Base-by-base conservation (phyloP, 192 early-diverging fungal genomes). In the Spizellomyces sp. region DNA sequence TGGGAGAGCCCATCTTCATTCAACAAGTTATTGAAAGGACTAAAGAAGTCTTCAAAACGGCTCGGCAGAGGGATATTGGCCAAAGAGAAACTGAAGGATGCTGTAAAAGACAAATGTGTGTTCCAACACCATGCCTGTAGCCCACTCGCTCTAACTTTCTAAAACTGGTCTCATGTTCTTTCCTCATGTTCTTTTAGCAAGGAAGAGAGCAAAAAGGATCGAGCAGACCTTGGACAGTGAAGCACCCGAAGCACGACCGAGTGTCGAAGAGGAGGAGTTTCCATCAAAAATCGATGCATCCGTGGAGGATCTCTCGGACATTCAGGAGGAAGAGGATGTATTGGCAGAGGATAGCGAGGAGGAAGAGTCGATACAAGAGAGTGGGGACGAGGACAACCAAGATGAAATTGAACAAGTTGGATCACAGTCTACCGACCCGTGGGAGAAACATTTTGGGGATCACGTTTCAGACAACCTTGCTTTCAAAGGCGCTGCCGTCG, bases 21-120 rank as follows among this genome's bases (percentile, higher is more conserved):
- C 73, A 84, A 78, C 71, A 83, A 83, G 54, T 71, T 90, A 14
- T 61, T 90, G 8, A 86, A 86, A 2, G 79, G 81, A 3, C 71
- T 90, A 46, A 83, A 87, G 66, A 86, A 83, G 77, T 81, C 75
- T 12, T 85, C 86, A 0, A 81, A 85, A 45, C n/a, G 46, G 27
- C 27, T 70, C 50, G 44, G 41, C 46, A 14, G 44, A 22, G 15
- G 44, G 17, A 47, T 3, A 46, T 3, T 54, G 50, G 12, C 17
- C 14, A 19, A 12, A 19, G 50, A n/a, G 14, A 54, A 54, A 54
- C 58, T 73, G 5, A 75, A 68, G 17, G 73, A 60, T 17, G 80
- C 64, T 2, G 5, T 17, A 48, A 47, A 47, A 15, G 63, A 42
- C 63, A 43, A 47, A 4, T 42, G 36, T 47, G 4, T 42, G 14